Conservation (phyloP, 192 early-diverging fungal species). For the Funneliformis geosporum region DNA sequence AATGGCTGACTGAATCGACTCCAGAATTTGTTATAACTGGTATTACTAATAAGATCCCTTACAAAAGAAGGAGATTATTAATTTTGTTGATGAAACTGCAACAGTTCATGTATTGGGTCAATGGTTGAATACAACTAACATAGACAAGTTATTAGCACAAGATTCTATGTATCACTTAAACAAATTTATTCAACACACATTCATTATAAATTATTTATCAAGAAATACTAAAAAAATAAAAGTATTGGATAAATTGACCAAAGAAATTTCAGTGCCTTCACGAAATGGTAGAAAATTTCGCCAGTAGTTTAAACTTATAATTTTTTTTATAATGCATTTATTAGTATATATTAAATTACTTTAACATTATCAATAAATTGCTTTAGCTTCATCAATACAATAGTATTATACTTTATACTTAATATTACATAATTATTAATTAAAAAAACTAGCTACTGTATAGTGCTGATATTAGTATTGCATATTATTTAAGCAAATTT, state of each 20-base stretch:
- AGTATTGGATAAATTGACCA: not conserved
- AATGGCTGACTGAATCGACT: too few species aligned
- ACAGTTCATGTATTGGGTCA: not conserved
- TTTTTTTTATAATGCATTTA: not conserved
- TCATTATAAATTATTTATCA: not conserved
- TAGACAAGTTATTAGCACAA: not conserved
- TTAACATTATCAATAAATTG: not conserved
- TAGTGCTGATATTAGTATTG: too few species aligned
- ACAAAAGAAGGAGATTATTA: not conserved
- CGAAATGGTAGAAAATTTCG: not conserved
- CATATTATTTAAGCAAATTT: too few species aligned
- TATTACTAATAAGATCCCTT: too few species aligned
- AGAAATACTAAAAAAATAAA: not conserved
- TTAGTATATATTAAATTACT: too few species aligned
- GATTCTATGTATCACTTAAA: not conserved
- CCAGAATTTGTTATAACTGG: too few species aligned
- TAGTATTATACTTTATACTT: too few species aligned
- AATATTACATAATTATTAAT: too few species aligned
- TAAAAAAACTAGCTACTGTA: too few species aligned
- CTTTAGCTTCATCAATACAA: not conserved
- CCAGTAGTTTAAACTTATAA: not conserved
- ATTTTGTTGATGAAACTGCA: not conserved
- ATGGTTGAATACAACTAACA: not conserved
- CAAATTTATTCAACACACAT: not conserved
- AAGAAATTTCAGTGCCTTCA: not conserved